phyloP scores from a whole-genome alignment of 805 yeast genomes.

The Candida methanosorbosa region DNA sequence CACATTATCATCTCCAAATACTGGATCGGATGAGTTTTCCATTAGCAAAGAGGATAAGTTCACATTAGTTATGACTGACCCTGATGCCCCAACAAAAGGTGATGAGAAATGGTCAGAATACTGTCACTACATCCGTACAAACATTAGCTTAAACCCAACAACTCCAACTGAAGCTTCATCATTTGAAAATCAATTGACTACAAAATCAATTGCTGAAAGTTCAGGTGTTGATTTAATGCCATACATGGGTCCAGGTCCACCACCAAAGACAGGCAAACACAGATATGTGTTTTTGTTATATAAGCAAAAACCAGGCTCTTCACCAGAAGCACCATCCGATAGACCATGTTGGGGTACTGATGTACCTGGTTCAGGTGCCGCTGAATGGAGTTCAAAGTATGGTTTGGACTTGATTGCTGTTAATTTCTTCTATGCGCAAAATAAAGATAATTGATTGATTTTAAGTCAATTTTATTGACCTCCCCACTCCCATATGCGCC shows the following conservation, averaged over 20 bases:
- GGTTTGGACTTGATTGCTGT: slow-evolving; percentile 61
- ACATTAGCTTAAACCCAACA: slow-evolving; percentile 36
- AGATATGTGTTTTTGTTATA: slow-evolving; percentile 74
- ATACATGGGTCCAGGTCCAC: slow-evolving; percentile 87
- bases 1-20: slow-evolving; percentile 34
- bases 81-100: slow-evolving; percentile 82
- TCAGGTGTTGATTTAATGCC: slow-evolving; percentile 37
- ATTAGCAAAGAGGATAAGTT: slow-evolving; percentile 42
- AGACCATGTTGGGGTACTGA: slow-evolving; percentile 84
- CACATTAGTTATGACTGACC: slow-evolving; percentile 79
- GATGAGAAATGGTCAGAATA: slow-evolving; percentile 88
- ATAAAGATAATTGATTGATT: slow-evolving; percentile 22
- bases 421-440: slow-evolving; percentile 81
- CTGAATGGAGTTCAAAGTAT: slow-evolving; percentile 61
- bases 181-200: slow-evolving; percentile 22
- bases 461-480: too few relatives aligned
- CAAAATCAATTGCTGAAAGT: slow-evolving; percentile 22
- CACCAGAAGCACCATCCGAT: slow-evolving; percentile 33
- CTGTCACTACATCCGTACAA: slow-evolving; percentile 63
- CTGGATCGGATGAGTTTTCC: slow-evolving; percentile 21
- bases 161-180: slow-evolving; percentile 11
- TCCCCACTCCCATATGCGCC: background rate
- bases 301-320: slow-evolving; percentile 47
- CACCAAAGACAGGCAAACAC: slow-evolving; percentile 76
- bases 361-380: slow-evolving; percentile 69